Percentiles rank a stretch among this genome's conserved stretches.
Evolutionary conservation across 1,284 basidiomycete genomes (phyloP).

Genomic region (Trametes hirsuta): DNA sequence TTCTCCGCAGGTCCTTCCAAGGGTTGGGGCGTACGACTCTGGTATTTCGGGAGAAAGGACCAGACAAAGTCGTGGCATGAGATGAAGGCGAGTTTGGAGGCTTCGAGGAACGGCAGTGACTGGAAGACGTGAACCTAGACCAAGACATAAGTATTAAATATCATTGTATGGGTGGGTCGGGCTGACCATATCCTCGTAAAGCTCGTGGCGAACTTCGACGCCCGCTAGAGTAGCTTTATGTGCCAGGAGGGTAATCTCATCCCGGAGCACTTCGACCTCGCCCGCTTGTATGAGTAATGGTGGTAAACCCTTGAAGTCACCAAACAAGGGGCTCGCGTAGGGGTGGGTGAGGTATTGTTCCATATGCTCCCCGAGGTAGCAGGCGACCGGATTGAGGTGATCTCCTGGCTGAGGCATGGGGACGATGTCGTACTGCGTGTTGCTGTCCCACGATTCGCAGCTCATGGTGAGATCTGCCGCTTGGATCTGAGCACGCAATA

Average conservation of each 20-base stretch:
- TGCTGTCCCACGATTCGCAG: constrained; percentile 97
- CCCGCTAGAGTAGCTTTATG: constrained; percentile 92
- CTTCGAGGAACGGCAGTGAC: constrained; percentile 81
- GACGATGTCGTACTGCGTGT: constrained; percentile 82
- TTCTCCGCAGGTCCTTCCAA: constrained; percentile 60
- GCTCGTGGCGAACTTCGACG: constrained; percentile 88
- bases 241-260: constrained; percentile 91
- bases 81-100: constrained; percentile 73
- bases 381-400: constrained; percentile 91
- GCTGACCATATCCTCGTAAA: constrained; percentile 92
- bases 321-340: constrained; percentile 96
- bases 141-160: neutral
- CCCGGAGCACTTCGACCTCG: constrained; percentile 91
- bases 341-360: constrained; percentile 91
- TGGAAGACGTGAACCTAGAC: constrained; percentile 88
- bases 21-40: constrained; percentile 49
- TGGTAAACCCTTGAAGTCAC: constrained; percentile 85
- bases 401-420: constrained; percentile 76
- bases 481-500: constrained; percentile 9
- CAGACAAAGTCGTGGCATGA: constrained; percentile 80
- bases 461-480: constrained; percentile 90
- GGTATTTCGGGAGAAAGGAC: constrained; percentile 54
- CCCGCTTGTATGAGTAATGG: constrained; percentile 93
- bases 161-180: constrained; percentile 11
- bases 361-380: constrained; percentile 89